These are phyloP conservation scores for Glonium stellatum DNA, from an alignment of 495 filamentous ascomycete genomes.

Conservation along the genomic window DNA sequence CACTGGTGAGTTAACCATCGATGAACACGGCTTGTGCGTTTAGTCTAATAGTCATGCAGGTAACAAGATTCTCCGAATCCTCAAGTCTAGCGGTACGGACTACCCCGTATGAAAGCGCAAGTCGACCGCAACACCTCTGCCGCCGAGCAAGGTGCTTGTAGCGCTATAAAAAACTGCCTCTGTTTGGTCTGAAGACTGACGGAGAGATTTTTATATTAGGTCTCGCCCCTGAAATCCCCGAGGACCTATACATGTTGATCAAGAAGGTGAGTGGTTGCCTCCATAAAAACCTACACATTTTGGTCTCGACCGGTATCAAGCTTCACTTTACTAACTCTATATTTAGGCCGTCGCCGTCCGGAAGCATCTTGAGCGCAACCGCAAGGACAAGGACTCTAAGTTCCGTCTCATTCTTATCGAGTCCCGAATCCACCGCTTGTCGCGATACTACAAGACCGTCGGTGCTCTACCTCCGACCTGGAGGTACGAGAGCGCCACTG, in stretches of 20 bases:
- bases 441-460: conserved; percentile 97
- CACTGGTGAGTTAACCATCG: conserved; percentile 60
- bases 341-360: conserved; percentile 88
- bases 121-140: conserved; percentile 20
- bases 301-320: conserved; percentile 2
- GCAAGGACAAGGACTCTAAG: conserved; percentile 91
- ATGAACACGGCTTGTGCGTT: not conserved
- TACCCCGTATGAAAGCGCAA: conserved; percentile 26
- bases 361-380: conserved; percentile 99
- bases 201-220: conserved; percentile 79
- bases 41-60: conserved; percentile 44
- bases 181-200: conserved; percentile 94
- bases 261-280: conserved; percentile 68
- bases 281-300: not conserved
- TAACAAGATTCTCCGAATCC: conserved; percentile 79
- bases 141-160: conserved; percentile 8
- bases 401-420: conserved; percentile 97
- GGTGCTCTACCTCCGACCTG: conserved; percentile 96
- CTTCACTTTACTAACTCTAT: conserved; percentile 4
- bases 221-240: conserved; percentile 93
- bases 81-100: conserved; percentile 57
- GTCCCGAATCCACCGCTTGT: conserved; percentile 98
- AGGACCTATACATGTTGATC: conserved; percentile 98
- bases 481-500: conserved; percentile 67
- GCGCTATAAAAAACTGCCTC: conserved; percentile 56